Evolutionary conservation across 2,329 filamentous ascomycete genomes (phyloP), one percentile per base, ranked within the genome.

Genomic region (Cladosporium sp.): DNA sequence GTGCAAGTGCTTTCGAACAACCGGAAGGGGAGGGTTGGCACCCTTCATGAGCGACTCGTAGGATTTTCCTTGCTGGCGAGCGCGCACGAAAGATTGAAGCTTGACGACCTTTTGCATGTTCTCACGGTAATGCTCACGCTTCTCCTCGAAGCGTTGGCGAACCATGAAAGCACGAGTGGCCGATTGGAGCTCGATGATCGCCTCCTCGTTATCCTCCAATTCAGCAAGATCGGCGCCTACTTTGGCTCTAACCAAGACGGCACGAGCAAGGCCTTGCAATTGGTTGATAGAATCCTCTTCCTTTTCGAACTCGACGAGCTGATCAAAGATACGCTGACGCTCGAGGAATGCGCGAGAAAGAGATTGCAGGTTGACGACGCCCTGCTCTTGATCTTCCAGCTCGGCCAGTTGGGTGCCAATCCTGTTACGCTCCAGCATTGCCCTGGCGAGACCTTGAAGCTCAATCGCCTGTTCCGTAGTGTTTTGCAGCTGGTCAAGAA

Each of bases 41-140:
- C 93, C 95, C 32, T 84, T 91, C 2, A 91, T 97, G 59, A 98
- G 78, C 67, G 89, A 95, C 79, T 95, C 96, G 77, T 98, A 98
- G 2, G 93, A 93, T 71, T 98, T 89, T 48, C 93, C 93, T 70
- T 98, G 93, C 46, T 97, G 88, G 67, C 95, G 93, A 59, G 86
- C 93, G 56, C 93, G 84, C 49, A 97, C 85, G 60, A 97, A 95
- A 68, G 93, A 98, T 68, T 98, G 95, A 53, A 97, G 90, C 72
- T 98, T 98, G 77, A 98, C 85, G 22, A 98, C 93, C 71, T 95
- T 97, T 64, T 95, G 84, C 93, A 98, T 98, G 66, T 98, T 98
- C 71, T 95, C 86, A 61, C 87, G 85, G 76, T 91, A 98, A 73
- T 87, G 92, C 18, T 83, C 84, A 66, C 86, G 84, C 77, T 95